Percentiles rank a stretch among this genome's conserved stretches.
Evolutionary conservation across 257 asterid genomes (phyloP).

Genomic region (Capsicum rhomboideum): DNA sequence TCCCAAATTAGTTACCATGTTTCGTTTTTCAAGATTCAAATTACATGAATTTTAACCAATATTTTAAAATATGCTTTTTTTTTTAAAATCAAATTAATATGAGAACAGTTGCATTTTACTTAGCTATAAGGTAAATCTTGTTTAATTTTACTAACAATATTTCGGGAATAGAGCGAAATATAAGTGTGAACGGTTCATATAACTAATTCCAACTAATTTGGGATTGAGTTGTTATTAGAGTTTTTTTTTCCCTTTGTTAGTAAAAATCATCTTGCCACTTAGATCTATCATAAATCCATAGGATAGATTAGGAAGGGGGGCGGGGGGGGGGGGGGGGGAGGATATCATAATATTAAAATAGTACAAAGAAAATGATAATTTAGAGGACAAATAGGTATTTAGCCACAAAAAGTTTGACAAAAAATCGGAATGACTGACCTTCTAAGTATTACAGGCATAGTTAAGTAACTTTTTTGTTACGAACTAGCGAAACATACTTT

Average conservation of each 20-base stretch:
- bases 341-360: neutral
- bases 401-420: neutral
- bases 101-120: too few species aligned
- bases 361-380: neutral
- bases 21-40: neutral
- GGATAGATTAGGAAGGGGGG: too few species aligned
- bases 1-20: neutral
- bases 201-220: neutral
- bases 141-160: neutral
- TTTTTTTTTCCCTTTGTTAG: neutral
- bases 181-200: neutral
- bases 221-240: neutral
- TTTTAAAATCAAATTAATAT: neutral
- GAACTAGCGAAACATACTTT: too few species aligned
- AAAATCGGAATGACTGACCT: too few species aligned
- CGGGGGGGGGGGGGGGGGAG: too few species aligned
- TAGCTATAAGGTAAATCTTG: neutral
- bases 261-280: neutral
- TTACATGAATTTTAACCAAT: neutral
- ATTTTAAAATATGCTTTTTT: neutral
- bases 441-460: too few species aligned
- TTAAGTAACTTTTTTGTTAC: too few species aligned
- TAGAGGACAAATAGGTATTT: neutral
- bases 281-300: neutral
- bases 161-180: neutral